Conservation (phyloP, 176 grass and related monocot genomes). For the Pontederia paniculata region DNA sequence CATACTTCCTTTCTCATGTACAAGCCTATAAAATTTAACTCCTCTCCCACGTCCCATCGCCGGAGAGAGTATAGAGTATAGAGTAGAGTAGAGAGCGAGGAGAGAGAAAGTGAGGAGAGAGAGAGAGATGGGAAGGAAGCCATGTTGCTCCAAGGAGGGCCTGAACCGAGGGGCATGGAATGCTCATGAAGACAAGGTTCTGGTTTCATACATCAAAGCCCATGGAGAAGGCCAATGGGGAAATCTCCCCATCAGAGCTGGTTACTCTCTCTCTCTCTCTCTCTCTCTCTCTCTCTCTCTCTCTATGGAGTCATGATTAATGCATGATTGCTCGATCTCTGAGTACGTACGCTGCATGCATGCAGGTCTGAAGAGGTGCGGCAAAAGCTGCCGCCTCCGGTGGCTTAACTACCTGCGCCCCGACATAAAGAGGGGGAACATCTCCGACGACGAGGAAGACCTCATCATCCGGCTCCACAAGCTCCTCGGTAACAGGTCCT, state of each 20-base stretch:
- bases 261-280: neutral
- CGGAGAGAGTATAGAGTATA: too few relatives aligned
- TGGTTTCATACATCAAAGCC: slow-evolving; percentile 1
- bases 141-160: neutral
- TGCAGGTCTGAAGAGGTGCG: slow-evolving; percentile 6
- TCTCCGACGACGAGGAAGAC: slow-evolving; percentile 9
- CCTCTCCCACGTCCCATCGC: too few relatives aligned
- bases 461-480: slow-evolving; percentile 16
- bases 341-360: neutral
- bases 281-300: neutral
- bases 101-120: neutral
- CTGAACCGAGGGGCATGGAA: slow-evolving; percentile 9
- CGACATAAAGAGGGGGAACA: slow-evolving; percentile 15
- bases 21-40: neutral
- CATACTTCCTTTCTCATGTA: too few relatives aligned
- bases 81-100: neutral
- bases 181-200: neutral
- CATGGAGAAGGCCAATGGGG: slow-evolving; percentile 4
- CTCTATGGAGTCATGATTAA: neutral
- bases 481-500: slow-evolving; percentile 10
- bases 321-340: neutral
- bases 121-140: neutral
- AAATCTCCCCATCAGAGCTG: slow-evolving; percentile 6
- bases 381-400: slow-evolving; percentile 15
- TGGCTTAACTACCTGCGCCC: slow-evolving; percentile 21